Evolutionary conservation across 768 basidiomycete genomes (phyloP), one percentile per base, ranked within the genome.

Genomic region (Amanita pseudoporphyria): DNA sequence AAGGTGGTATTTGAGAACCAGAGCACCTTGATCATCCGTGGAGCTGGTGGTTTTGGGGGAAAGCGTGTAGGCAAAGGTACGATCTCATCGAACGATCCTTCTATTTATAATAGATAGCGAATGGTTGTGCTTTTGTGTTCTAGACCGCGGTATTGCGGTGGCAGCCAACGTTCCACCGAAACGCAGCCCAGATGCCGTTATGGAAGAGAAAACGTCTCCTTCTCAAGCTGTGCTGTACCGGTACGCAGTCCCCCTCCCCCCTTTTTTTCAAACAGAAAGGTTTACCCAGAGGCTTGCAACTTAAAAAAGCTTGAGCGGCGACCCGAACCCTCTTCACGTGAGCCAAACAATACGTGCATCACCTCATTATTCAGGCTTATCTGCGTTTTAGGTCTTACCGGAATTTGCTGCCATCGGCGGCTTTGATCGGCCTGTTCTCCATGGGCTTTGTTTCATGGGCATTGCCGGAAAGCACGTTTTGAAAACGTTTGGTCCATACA

Each of bases 361-460:
- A 14, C 24, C 7, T 24, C 3, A 13, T 36, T 36, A 21, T 21
- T 7, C 26, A 19, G 37, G 14, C 26, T 1, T 3, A 31, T n/a
- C n/a, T 36, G n/a, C n/a, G 16, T 19, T 36, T 5, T 47, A 92
- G 86, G 91, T 99, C 57, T 80, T 86, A 46, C 94, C 96, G 1
- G 82, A 89, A 52, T 98, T 96, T 60, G 92, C 96, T 9, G 84
- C 86, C 9, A 84, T 95, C 44, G 94, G 91, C n/a, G 93, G 93
- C 0, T 97, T 95, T 63, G 84, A 91, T 56, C 81, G 81, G 63
- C 95, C 95, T 1, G 93, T 90, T 54, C 69, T 90, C 14, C 87
- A 89, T 57, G 87, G 93, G 18, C 77, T 97, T 10, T 96, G 93
- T 69, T 86, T 73, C 26, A 87, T 97, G 80, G 96, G 95, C 16